phyloP scores from a whole-genome alignment of 73 alveolate species.

The Strombidium stylifer region DNA sequence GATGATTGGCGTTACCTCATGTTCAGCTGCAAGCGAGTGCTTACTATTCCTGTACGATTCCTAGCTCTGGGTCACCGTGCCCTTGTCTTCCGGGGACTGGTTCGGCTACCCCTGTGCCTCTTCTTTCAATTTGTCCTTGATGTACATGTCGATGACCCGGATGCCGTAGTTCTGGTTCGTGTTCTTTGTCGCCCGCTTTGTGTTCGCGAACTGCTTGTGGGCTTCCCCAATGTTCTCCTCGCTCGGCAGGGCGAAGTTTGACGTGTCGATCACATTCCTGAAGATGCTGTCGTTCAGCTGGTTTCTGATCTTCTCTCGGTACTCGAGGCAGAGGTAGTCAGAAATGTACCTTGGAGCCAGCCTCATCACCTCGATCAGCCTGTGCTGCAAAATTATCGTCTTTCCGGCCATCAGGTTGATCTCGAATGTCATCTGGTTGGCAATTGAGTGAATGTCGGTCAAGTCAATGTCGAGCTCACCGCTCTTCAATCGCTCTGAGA shows the following conservation, averaged over 20 bases:
- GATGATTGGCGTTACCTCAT: slow-evolving; percentile 75
- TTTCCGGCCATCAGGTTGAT: slow-evolving; percentile 29
- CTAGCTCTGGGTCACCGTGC: too few species aligned
- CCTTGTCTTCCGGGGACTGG: too few species aligned
- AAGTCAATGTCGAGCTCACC: slow-evolving; percentile 17
- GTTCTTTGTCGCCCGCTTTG: slow-evolving; percentile 28
- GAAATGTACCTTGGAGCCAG: slow-evolving; percentile 32
- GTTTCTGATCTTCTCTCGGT: slow-evolving; percentile 45
- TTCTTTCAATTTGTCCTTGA: too few species aligned
- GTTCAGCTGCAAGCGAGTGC: too few species aligned
- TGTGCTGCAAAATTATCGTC: slow-evolving; percentile 26
- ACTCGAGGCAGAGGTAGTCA: slow-evolving; percentile 36
- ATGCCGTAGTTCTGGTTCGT: too few species aligned
- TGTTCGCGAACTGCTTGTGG: slow-evolving; percentile 54
- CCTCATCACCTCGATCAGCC: slow-evolving; percentile 31
- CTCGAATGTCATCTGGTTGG: slow-evolving; percentile 36
- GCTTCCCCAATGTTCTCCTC: slow-evolving; percentile 53
- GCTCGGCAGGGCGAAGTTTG: slow-evolving; percentile 55
- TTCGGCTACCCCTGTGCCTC: too few species aligned
- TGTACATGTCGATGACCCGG: too few species aligned
- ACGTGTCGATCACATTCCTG: slow-evolving; percentile 39
- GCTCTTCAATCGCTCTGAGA: slow-evolving; percentile 18
- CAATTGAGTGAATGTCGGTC: slow-evolving; percentile 12
- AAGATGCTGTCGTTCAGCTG: slow-evolving; percentile 76
- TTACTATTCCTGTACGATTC: too few species aligned